Conservation (phyloP, 164 flowering plant species). For the Macadamia tetraphylla region DNA sequence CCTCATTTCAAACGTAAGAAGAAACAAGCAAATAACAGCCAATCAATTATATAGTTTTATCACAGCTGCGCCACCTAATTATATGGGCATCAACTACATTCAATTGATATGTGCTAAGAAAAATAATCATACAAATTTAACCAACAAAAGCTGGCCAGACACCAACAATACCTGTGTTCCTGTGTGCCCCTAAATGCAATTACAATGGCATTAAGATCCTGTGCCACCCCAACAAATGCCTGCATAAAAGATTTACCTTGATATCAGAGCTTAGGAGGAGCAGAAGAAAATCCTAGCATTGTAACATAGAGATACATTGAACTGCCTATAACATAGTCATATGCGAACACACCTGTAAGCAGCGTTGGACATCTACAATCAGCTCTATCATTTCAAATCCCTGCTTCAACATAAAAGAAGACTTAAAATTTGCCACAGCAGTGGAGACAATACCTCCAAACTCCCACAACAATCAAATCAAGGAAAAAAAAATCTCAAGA, state of each 20-base stretch:
- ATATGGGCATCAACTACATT: no score
- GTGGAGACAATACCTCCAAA: neutral
- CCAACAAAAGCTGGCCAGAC: neutral
- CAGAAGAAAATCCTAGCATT: neutral
- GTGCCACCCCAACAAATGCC: conserved; percentile 92
- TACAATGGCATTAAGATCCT: conserved; percentile 70
- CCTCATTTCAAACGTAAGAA: no score
- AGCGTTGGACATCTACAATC: conserved; percentile 83
- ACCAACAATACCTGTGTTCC: conserved; percentile 60
- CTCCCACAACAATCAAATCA: neutral
- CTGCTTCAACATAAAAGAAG: conserved; percentile 30
- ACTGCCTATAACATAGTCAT: neutral
- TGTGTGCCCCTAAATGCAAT: conserved; percentile 98
- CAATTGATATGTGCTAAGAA: no score
- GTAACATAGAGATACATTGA: neutral
- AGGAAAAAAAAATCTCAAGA: neutral
- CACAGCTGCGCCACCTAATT: no score
- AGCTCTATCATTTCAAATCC: conserved; percentile 89
- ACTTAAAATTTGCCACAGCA: neutral
- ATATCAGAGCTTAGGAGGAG: neutral
- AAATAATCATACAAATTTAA: neutral
- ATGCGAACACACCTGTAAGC: conserved; percentile 70
- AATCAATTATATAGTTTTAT: no score
- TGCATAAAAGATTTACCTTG: conserved; percentile 20
- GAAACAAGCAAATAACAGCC: no score